Evolutionary conservation across 768 basidiomycete genomes (phyloP), one percentile per base, ranked within the genome.

Genomic region (Boletus reticulatus): DNA sequence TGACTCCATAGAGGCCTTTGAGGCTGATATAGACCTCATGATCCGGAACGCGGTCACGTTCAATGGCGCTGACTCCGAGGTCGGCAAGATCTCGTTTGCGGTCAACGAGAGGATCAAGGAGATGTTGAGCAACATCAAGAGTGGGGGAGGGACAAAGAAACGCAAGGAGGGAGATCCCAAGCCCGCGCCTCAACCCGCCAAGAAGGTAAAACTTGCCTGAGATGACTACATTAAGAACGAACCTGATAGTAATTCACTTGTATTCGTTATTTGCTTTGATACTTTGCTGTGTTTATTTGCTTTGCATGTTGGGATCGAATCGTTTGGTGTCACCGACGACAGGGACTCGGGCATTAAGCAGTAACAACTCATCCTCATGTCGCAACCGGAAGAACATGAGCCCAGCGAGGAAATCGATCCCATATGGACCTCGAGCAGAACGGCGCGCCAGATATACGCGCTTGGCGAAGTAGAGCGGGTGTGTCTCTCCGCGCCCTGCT

Each of bases 1-100:
- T 69, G 85, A 88, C 32, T 81, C 84, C 4, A 71, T 84, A 49
- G 88, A 90, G 44, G 84, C 84, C 3, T 86, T 96, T 64, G 88
- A 92, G 67, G 88, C 85, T 2, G 96, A 98, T 67, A 73, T 95
- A 51, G 83, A 88, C 43, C 79, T 95, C 42, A 96, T 98, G 94
- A 72, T 92, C 55, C 75, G 82, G 56, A 98, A 98, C 67, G 92
- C 95, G 16, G 81, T 89, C 69, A 82, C 80, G 50, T 98, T 97
- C 80, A 98, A 98, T 61, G 89, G 89, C 0, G 75, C 75, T 2
- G 85, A 87, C 43, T 90, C 89, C 4, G 88, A 91, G 54, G 89
- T 92, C n/a, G 92, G 87, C 16, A 66, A 74, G 42, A 73, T 88
- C 38, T 81, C 89, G 9, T 63, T 73, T n/a, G 63, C 68, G 31